These are phyloP conservation scores for Didymella sp. DNA, from an alignment of 2,329 filamentous ascomycete species.

Conservation along the genomic window DNA sequence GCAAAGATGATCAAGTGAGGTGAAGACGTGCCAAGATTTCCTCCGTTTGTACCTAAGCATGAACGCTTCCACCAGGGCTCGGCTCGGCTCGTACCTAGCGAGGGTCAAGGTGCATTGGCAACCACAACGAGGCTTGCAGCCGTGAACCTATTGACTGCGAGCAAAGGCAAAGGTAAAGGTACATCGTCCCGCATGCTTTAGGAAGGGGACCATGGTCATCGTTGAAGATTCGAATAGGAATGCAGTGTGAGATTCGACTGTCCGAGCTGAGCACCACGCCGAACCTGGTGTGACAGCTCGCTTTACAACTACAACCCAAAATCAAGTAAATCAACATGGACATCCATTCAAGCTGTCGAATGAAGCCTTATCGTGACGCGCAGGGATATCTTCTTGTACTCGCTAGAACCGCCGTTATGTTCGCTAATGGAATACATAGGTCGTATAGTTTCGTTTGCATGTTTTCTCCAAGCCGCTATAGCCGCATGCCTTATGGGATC, in stretches of 20 bases:
- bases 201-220: background rate
- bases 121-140: background rate
- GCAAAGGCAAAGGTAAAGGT: background rate
- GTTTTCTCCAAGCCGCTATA: constrained; percentile 40
- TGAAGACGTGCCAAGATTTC: background rate
- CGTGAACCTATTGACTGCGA: background rate
- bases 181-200: background rate
- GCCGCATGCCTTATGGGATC: constrained; percentile 33
- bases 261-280: constrained; percentile 4
- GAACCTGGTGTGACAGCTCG: constrained; percentile 11
- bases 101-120: too few relatives aligned
- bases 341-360: constrained; percentile 26
- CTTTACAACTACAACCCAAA: constrained; percentile 25
- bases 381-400: constrained; percentile 35
- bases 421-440: constrained; percentile 28
- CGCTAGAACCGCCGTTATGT: constrained; percentile 27
- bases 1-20: background rate
- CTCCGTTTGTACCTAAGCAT: background rate
- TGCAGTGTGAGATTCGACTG: constrained; percentile 6
- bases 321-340: constrained; percentile 24
- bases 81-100: background rate
- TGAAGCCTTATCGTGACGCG: constrained; percentile 33
- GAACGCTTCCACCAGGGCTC: background rate
- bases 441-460: constrained; percentile 31
- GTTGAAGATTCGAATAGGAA: background rate